Evolutionary conservation across 108 stramenopile species (phyloP), one percentile per base, ranked within the genome.

Genomic region (Pseudonitzschia pungens): DNA sequence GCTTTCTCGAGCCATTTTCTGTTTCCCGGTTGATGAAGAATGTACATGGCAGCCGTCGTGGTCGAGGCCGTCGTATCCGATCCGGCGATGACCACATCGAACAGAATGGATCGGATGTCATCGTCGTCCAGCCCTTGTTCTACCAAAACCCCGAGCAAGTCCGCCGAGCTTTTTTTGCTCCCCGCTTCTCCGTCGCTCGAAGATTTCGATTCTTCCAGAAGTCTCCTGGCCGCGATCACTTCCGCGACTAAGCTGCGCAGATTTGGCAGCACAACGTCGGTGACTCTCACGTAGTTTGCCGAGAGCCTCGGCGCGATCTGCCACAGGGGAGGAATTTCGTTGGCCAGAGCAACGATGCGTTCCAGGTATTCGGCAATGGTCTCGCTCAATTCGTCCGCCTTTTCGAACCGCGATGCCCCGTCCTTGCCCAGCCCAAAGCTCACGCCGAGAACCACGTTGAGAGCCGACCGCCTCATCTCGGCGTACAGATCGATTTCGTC

Each of bases 241-340:
- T 74, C 73, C 2, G 64, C 45, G 2, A 74, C 73, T 11, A 74
- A 31, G 5, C 14, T n/a, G 0, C 73, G 16, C 2, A 74, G 20
- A 26, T 48, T 65, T 21, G 73, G 73, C 6, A 74, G 53, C 4
- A 74, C 22, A 21, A 54, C 33, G 31, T 74, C 73, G 12, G 73
- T 74, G 27, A 74, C 73, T 29, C 73, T 12, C n/a, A 74, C 73
- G 11, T 74, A 74, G 31, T 74, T 74, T 4, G n/a, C 15, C 22
- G 44, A 50, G n/a, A 74, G 65, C 8, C 65, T 21, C 11, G 73
- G 73, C 6, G 44, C 21, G 28, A 74, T 55, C 53, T 74, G 73
- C 65, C 65, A 74, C 4, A 74, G 65, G 21, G 73, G 73, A 50
- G 73, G 73, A 24, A 74, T 50, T 52, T 74, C 73, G 44, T 74